A percentile compares a stretch with the other conserved stretches of the same genome.
Evolutionary conservation across 441 rosid species (phyloP).

Genomic region (Populus hybrid): DNA sequence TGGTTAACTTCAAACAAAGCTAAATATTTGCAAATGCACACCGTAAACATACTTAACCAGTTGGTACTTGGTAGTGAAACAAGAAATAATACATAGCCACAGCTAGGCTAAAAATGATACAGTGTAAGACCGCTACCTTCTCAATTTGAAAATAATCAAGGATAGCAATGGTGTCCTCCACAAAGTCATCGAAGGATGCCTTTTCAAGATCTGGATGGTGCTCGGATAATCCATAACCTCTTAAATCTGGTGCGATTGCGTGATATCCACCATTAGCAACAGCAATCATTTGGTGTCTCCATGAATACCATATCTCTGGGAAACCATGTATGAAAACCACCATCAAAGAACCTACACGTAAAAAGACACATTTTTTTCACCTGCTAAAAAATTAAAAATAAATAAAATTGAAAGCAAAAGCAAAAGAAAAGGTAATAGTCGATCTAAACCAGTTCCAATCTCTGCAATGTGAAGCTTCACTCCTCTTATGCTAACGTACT

Average conservation of each 20-base stretch:
- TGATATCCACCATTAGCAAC: constrained; percentile 40
- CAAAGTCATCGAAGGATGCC: constrained; percentile 36
- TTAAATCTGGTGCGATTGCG: constrained; percentile 43
- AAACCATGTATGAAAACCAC: constrained; percentile 52
- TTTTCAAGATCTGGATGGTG: constrained; percentile 36
- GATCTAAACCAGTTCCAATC: constrained; percentile 33
- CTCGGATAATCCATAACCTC: constrained; percentile 51
- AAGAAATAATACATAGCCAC: no score
- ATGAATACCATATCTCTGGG: constrained; percentile 56
- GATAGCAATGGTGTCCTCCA: constrained; percentile 34
- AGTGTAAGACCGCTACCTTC: constrained; percentile 21
- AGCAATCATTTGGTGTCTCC: constrained; percentile 55
- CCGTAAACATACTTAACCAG: no score
- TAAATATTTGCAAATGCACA: no score
- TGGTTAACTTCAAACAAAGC: background rate
- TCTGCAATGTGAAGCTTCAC: constrained; percentile 48
- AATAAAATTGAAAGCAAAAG: background rate
- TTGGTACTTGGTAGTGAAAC: no score
- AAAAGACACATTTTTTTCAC: background rate
- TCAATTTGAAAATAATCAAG: constrained; percentile 32
- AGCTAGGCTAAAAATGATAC: background rate
- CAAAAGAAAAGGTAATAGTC: background rate
- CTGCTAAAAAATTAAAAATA: background rate
- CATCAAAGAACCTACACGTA: constrained; percentile 26
- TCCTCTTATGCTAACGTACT: constrained; percentile 26